Base-by-base conservation (phyloP, 2,329 filamentous ascomycete genomes). In the Shiraia sp. region DNA sequence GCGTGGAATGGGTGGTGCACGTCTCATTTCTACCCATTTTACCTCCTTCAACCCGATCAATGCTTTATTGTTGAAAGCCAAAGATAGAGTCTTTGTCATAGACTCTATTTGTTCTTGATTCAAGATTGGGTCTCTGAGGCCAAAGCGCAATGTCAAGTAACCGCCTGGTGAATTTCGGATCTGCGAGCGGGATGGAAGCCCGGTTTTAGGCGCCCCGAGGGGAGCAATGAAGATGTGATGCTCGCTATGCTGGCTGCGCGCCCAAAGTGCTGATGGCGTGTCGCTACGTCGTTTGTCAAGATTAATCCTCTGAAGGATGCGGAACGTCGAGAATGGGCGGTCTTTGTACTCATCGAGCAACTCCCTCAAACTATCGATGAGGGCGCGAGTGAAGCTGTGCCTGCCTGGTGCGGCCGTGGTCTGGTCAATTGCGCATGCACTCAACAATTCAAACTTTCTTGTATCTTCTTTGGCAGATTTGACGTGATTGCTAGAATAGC, bases 401-500 rank as follows among this genome's bases (percentile, higher is more conserved):
- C 40, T 22, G 4, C 66, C 66, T 0, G 66, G 66, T 2, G 53
- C 36, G 6, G 57, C 51, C 1, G 66, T 70, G 2, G 56, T 59
- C 6, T 48, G 27, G 36, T 69, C 48, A 3, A 57, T 49, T 2
- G 45, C 42, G 32, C 62, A 66, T 1, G 66, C 65, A 31, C 61
- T 63, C 7, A 70, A 43, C 2, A 69, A 39, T 32, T 70, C 64
- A 10, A 68, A 68, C 5, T 59, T 65, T 32, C 58, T 49, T 3
- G 43, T 49, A 7, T 57, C 50, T 9, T 55, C 51, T 25, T 42
- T 56, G 10, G 42, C 49, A 1, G 61, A 61, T 30, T 69, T 69
- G 10, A 50, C 42, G 4, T 61, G 39, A 37, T 70, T 69, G 53
- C 63, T 66, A 0, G 66, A 51, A 34, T 64, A 72, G 57, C 69